phyloP scores from a whole-genome alignment of 1,139 yeast species.

The Lodderomyces beijingensis region DNA sequence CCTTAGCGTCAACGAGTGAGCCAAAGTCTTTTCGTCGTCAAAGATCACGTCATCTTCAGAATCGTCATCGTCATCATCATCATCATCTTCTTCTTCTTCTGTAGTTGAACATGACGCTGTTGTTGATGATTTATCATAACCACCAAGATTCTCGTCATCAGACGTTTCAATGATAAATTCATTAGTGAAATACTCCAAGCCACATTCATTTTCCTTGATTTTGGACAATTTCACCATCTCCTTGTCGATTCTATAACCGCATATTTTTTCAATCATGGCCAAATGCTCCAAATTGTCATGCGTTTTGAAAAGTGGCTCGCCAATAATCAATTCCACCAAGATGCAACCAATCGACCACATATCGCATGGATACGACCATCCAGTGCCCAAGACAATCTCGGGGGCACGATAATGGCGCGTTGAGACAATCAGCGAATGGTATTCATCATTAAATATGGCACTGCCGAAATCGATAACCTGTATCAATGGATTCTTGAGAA shows the following conservation, averaged over 20 bases:
- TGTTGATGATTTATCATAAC: conserved; percentile 1
- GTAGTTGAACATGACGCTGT: conserved; percentile 1
- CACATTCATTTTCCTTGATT: conserved; percentile 39
- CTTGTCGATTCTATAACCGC: conserved; percentile 42
- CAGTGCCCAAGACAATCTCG: conserved; percentile 86
- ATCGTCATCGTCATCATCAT: conserved; percentile 12
- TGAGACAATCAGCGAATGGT: conserved; percentile 86
- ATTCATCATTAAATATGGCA: conserved; percentile 91
- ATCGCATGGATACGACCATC: conserved; percentile 93
- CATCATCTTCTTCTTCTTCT: conserved; percentile 14
- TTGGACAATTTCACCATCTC: conserved; percentile 35
- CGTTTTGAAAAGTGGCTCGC: conserved; percentile 93
- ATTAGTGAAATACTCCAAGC: conserved; percentile 35
- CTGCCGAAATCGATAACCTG: conserved; percentile 95
- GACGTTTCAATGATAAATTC: conserved; percentile 14
- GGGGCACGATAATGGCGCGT: conserved; percentile 98
- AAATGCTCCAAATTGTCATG: conserved; percentile 93
- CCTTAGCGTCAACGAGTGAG: conserved; percentile 24
- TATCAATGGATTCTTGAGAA: conserved; percentile 75
- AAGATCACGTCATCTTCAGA: conserved; percentile 24
- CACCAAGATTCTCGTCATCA: conserved; percentile 1
- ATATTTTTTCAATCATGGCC: conserved; percentile 87
- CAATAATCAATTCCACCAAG: conserved; percentile 83
- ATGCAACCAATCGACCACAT: conserved; percentile 97
- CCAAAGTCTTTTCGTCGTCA: conserved; percentile 26